These are phyloP conservation scores for Schizopora paradoxa DNA, from an alignment of 1,284 basidiomycete species.

Conservation along the genomic window DNA sequence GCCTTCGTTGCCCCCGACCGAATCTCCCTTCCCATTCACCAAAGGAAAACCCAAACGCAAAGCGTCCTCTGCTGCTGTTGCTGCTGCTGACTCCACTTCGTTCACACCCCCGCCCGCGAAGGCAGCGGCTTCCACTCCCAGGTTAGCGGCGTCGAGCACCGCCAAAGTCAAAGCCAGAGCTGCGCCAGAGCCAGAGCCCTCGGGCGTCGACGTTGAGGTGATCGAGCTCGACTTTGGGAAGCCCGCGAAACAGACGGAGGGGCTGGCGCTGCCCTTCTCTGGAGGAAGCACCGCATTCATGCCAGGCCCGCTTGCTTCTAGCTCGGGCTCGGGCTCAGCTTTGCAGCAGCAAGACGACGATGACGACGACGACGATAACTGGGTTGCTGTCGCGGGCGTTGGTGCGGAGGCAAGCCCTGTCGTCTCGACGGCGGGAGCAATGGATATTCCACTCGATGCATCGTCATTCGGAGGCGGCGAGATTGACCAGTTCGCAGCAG, in stretches of 20 bases:
- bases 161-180: conserved; percentile 23
- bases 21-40: conserved; percentile 18
- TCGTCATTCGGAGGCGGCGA: conserved; percentile 20
- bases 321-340: too few relatives aligned
- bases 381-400: conserved; percentile 38
- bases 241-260: conserved; percentile 29
- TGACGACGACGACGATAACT: conserved; percentile 44
- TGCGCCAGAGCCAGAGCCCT: conserved; percentile 15
- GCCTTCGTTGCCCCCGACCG: neutral
- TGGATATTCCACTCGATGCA: too few relatives aligned
- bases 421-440: conserved; percentile 25
- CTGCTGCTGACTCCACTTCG: neutral
- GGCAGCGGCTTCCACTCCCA: conserved; percentile 19
- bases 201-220: conserved; percentile 34
- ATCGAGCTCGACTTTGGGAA: conserved; percentile 36
- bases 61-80: conserved; percentile 16
- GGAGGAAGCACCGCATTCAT: conserved; percentile 18
- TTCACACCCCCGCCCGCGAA: conserved; percentile 22
- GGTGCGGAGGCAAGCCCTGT: conserved; percentile 18
- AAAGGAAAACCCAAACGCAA: conserved; percentile 22
- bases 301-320: conserved; percentile 2
- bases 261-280: conserved; percentile 24
- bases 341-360: conserved; percentile 29
- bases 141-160: conserved; percentile 20
- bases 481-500: conserved; percentile 34